Conservation (phyloP, 306 rosid species). For the Trifolium pratense region DNA sequence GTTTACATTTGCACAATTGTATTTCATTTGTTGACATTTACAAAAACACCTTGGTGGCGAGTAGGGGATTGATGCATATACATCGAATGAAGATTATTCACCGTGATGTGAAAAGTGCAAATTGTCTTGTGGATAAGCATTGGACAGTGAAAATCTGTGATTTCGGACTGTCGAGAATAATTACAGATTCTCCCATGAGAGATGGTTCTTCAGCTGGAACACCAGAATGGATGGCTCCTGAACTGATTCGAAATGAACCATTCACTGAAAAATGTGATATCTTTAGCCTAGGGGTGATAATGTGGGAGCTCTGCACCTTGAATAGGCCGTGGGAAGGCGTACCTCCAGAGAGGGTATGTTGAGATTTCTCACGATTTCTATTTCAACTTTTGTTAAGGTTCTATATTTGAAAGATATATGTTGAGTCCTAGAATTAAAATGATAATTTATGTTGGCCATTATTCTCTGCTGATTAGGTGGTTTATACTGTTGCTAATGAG, state of each 20-base stretch:
- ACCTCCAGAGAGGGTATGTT: slow-evolving; percentile 83
- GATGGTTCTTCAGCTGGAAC: slow-evolving; percentile 94
- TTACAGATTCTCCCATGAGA: slow-evolving; percentile 62
- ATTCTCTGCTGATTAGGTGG: slow-evolving; percentile 66
- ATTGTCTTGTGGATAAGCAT: slow-evolving; percentile 94
- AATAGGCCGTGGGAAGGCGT: slow-evolving; percentile 94
- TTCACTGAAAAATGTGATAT: slow-evolving; percentile 94
- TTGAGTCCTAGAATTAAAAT: background rate
- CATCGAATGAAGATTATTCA: slow-evolving; percentile 98
- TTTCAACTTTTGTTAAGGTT: slow-evolving; percentile 8
- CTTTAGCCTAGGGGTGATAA: slow-evolving; percentile 90
- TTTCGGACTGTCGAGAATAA: slow-evolving; percentile 91
- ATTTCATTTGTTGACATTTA: slow-evolving; percentile 40
- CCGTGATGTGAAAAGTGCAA: slow-evolving; percentile 94
- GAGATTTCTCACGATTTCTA: background rate
- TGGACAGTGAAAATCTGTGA: slow-evolving; percentile 95
- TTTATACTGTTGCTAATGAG: slow-evolving; percentile 83
- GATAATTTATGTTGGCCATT: slow-evolving; percentile 27
- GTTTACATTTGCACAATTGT: slow-evolving; percentile 36
- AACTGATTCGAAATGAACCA: slow-evolving; percentile 89
- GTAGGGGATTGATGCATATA: slow-evolving; percentile 95
- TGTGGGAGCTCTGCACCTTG: slow-evolving; percentile 97
- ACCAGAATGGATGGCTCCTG: slow-evolving; percentile 99
- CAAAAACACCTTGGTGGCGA: slow-evolving; percentile 32
- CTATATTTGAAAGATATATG: background rate